These are phyloP conservation scores for Trichopus zeylanicus DNA, from an alignment of 116 monocot species.

Conservation along the genomic window DNA sequence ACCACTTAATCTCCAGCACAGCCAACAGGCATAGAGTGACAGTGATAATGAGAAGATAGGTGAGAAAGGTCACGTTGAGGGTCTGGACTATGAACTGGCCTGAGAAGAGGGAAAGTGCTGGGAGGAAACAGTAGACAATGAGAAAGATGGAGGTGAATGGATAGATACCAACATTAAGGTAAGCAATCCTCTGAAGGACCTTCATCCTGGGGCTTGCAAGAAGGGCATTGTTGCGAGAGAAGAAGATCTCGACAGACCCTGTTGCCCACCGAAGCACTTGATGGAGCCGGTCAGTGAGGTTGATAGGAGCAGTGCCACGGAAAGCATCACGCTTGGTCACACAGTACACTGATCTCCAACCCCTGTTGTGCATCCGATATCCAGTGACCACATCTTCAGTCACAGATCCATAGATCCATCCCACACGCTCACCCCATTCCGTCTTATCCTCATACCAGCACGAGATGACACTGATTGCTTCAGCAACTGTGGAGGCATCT, in stretches of 20 bases:
- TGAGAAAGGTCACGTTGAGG: conserved; percentile 50
- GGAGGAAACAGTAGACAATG: conserved; percentile 74
- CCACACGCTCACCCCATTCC: conserved; percentile 59
- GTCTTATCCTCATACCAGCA: conserved; percentile 61
- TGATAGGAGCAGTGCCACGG: conserved; percentile 79
- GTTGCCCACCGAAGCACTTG: conserved; percentile 91
- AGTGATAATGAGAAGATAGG: conserved; percentile 53
- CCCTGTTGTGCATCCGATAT: conserved; percentile 81
- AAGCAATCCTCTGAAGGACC: conserved; percentile 56
- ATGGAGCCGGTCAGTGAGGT: conserved; percentile 78
- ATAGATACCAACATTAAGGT: conserved; percentile 68
- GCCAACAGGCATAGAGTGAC: conserved; percentile 46
- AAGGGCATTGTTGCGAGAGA: conserved; percentile 68
- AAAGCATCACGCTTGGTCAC: conserved; percentile 66
- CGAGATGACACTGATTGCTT: conserved; percentile 82
- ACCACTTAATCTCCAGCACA: conserved; percentile 62
- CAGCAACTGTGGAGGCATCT: conserved; percentile 85
- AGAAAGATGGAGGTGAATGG: conserved; percentile 81
- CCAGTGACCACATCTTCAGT: conserved; percentile 85
- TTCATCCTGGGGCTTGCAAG: conserved; percentile 65
- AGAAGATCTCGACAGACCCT: conserved; percentile 86
- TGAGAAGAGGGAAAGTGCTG: conserved; percentile 67
- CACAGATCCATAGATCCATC: conserved; percentile 84
- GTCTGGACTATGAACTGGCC: conserved; percentile 69
- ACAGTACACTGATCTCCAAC: conserved; percentile 79